A percentile compares a stretch with the other conserved stretches of the same genome.
phyloP scores from a whole-genome alignment of 2,329 filamentous ascomycete species.

The Ramularia endophylla region DNA sequence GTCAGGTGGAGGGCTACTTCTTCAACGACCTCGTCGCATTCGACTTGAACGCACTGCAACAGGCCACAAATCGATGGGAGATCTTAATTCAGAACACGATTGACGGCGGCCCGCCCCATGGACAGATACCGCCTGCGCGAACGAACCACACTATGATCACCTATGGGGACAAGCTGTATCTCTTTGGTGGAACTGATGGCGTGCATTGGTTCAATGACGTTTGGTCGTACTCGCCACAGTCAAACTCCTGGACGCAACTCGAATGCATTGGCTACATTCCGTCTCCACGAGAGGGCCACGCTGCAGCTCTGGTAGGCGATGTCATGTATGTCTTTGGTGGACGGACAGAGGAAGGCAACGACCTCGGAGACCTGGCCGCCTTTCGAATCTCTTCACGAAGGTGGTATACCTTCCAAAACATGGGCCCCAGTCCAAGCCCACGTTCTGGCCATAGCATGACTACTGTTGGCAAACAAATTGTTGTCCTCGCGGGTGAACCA shows the following conservation, averaged over 20 bases:
- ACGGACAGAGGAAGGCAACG: conserved; percentile 84
- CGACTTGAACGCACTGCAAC: conserved; percentile 90
- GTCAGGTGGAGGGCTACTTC: conserved; percentile 94
- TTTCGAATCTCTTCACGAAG: conserved; percentile 74
- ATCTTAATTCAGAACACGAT: conserved; percentile 74
- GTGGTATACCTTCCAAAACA: conserved; percentile 99
- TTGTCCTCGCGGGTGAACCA: conserved; percentile 89
- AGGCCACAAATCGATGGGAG: conserved; percentile 89
- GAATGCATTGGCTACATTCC: conserved; percentile 99
- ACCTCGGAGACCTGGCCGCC: conserved; percentile 88
- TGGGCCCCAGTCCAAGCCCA: conserved; percentile 91
- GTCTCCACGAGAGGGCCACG: conserved; percentile 86
- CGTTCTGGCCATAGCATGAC: conserved; percentile 98
- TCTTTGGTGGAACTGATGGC: conserved; percentile 98
- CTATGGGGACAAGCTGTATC: conserved; percentile 86
- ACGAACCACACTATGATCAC: conserved; percentile 94
- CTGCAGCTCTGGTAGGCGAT: conserved; percentile 86
- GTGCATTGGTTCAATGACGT: conserved; percentile 99
- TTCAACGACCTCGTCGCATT: conserved; percentile 97
- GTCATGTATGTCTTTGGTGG: conserved; percentile 99
- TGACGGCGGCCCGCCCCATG: conserved; percentile 52
- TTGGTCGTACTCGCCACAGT: conserved; percentile 84
- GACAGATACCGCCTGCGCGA: conserved; percentile 73
- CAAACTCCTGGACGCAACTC: conserved; percentile 78
- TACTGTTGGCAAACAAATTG: conserved; percentile 82